Evolutionary conservation across 2,329 filamentous ascomycete species (phyloP), one percentile per base, ranked within the genome.

Genomic region (Penicillium sp.): DNA sequence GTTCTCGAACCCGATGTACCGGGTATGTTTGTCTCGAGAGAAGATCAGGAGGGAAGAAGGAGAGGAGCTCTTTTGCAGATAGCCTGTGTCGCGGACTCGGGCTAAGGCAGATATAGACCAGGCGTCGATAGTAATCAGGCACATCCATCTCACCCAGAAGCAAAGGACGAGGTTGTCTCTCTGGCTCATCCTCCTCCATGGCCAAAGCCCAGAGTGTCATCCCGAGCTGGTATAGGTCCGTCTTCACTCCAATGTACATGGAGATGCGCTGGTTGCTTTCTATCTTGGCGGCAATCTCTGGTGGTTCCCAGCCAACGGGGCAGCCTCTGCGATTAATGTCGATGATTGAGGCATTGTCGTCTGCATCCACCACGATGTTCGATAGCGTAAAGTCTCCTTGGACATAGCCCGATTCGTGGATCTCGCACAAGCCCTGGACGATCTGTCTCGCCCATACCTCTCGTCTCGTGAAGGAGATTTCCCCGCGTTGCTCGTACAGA

Each of bases 181-280:
- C 93, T 1, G 93, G 93, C 61, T 97, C 91, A 60, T 97, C 91
- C 46, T 90, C 81, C 56, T 91, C 81, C 62, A 85, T 86, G 1
- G 89, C 91, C 37, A 98, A 73, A 18, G 88, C 89, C 89, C 91
- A 98, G 2, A 98, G 73, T 1, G 95, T 89, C 93, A 98, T 98
- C 4, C 93, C 93, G 4, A 97, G 78, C 69, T 98, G 93, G 62
- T 86, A 98, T 1, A 98, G 75, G 69, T 98, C 93, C 0, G 91
- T 95, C 70, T 98, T 98, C 64, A 96, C 89, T 10, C 93, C 91
- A 64, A 98, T 97, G 63, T 95, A 96, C 85, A 97, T 95, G 37
- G 87, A 86, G 43, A 98, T 90, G 24, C 89, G 81, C 67, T 96
- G 90, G 47, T 87, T 87, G 67, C 84, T 90, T 55, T 91, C 84